Evolutionary conservation across 768 basidiomycete genomes (phyloP), one percentile per base, ranked within the genome.

Genomic region (Leccinellum albellum): DNA sequence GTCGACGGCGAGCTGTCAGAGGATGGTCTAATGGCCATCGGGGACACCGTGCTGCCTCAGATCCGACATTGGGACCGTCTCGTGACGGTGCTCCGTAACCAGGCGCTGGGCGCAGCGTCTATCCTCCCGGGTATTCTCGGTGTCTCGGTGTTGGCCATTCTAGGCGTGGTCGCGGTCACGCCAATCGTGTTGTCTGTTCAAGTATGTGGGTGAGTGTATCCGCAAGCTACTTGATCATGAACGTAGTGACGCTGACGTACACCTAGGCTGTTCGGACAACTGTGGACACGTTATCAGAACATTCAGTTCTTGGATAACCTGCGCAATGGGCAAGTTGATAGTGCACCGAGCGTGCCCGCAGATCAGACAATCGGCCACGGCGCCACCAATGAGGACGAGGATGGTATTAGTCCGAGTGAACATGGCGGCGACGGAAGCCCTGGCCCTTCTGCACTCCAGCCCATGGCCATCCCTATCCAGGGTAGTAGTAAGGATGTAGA

Each of bases 111-210:
- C 1, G 54, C 20, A 3, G 24, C 63, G 12, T 54, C 51, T 2
- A n/a, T 59, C 40, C 47, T 67, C 23, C 61, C 66, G 15, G 55
- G 46, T 6, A 4, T 62, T 5, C 46, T 69, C 6, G 67, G 66
- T 6, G 56, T 69, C n/a, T 67, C 66, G 0, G 51, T 47, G 0
- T 33, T 67, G 12, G 64, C 62, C 2, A 9, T 64, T 29, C 58
- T 66, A 6, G 59, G 58, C 3, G 51, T 56, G 13, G 20, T 58
- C 3, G 14, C 59, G 1, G 17, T 53, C 24, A 1, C 51, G 14
- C 67, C 66, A 3, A n/a, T 59, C 23, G 55, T 58, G 35, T 29
- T 51, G 10, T 61, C 58, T 21, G 44, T 40, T 6, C n/a, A 12
- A 23, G 46, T 28, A 24, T 52, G 53, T 42, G 47, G 10, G 65